Evolutionary conservation across 2,329 filamentous ascomycete genomes (phyloP).

Genomic region (Trichoderma semiorbis): DNA sequence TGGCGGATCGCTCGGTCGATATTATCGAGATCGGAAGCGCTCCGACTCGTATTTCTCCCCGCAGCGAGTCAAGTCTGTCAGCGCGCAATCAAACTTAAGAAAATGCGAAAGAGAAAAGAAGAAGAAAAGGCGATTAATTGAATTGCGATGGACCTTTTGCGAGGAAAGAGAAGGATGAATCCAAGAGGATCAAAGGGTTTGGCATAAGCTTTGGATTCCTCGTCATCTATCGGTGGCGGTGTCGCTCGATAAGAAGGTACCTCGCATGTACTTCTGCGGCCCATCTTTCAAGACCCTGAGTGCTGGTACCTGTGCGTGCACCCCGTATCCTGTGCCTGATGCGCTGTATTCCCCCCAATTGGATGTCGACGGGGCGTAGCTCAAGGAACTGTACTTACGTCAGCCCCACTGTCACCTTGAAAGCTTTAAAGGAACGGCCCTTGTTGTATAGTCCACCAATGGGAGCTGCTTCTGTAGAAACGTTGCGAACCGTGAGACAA

Average conservation of each 20-base stretch:
- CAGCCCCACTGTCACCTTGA: neutral
- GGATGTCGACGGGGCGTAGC: neutral
- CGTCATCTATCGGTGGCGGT: constrained; percentile 11
- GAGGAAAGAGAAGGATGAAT: neutral
- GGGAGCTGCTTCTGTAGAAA: neutral
- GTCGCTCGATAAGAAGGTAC: neutral
- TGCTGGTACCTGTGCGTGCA: neutral
- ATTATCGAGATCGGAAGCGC: neutral
- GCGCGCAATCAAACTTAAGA: neutral
- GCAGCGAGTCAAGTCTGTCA: neutral
- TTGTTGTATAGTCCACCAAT: neutral
- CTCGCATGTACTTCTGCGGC: neutral
- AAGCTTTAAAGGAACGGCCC: neutral
- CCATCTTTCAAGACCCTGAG: neutral
- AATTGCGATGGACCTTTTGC: neutral
- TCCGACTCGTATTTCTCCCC: neutral
- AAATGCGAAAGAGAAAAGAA: neutral
- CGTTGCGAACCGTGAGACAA: neutral
- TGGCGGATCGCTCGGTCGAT: constrained; percentile 15
- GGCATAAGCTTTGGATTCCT: neutral
- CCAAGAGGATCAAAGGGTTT: neutral
- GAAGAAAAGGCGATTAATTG: neutral
- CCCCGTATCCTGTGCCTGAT: neutral
- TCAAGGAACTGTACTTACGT: neutral
- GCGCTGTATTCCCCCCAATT: neutral